Base-by-base conservation (phyloP, 2,329 filamentous ascomycete species). In the Mycosphaerella sp. region DNA sequence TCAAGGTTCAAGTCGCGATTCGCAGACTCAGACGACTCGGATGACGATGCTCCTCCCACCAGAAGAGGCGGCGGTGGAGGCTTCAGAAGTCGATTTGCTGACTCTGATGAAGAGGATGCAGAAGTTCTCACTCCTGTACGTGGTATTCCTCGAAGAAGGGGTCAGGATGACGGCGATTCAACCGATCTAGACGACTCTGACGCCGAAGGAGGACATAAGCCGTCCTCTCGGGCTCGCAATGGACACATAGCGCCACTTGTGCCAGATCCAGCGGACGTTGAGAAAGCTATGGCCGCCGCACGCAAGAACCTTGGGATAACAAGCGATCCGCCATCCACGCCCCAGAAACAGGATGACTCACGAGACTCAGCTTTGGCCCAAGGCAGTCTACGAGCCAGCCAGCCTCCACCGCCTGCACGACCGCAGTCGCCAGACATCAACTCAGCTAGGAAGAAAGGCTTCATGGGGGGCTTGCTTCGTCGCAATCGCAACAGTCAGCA, bases 141-240 rank as follows among this genome's bases (percentile, higher is more conserved):
- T 52, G 80, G 79, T 39, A 86, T 80, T 52, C 82, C 75, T 12
- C 77, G 73, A 43, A 79, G 68, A n/a, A 69, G 75, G 25, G 72
- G 71, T 2, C 69, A 73, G 44, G 74, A 82, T 45, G 78, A 83
- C 45, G 78, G 79, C 34, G 82, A 84, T 52, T 74, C 72, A 4
- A 76, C 74, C 2, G 76, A 77, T 61, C 66, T 77, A 0, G 71
- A 73, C 42, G 73, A 75, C 44, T 72, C 73, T 32, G 67, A 69
- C 6, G 71, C 70, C 18, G 68, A 70, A 17, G 42, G 44, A 25
- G 37, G 34, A 13, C 64, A 27, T 44, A 69, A 41, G 50, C 55
- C 37, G 40, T 34, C 16, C 8, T 64, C 58, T 41, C 63, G 40
- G 81, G 81, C 1, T 79, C 80, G 14, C 48, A 65, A 51, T 49